phyloP scores from a whole-genome alignment of 2,329 filamentous ascomycete species.

The Colletotrichum zoysiae region DNA sequence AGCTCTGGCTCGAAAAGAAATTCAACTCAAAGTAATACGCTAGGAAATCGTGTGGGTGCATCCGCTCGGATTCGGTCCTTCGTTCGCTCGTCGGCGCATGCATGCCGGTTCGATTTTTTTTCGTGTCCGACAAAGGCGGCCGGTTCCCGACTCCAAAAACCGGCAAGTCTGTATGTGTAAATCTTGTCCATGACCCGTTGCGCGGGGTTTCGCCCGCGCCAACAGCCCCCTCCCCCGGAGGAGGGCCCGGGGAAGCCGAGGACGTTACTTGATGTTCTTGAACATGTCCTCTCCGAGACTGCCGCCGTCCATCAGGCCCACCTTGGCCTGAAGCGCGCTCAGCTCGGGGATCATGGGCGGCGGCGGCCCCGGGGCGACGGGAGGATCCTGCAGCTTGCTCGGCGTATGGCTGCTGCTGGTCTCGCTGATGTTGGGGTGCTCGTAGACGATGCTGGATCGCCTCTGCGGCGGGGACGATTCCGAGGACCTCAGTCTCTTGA shows the following conservation, averaged over 20 bases:
- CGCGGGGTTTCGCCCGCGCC: background rate
- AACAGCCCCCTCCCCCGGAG: background rate
- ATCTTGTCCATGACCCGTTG: slow-evolving; percentile 9
- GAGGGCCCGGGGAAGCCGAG: background rate
- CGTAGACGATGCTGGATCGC: slow-evolving; percentile 58
- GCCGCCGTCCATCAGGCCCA: slow-evolving; percentile 59
- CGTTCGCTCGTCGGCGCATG: slow-evolving; percentile 43
- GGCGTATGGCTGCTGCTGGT: slow-evolving; percentile 40
- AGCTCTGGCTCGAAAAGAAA: slow-evolving; percentile 44
- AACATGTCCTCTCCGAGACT: slow-evolving; percentile 67
- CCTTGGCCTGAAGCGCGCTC: slow-evolving; percentile 62
- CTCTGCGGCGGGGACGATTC: slow-evolving; percentile 52
- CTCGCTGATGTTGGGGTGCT: slow-evolving; percentile 48
- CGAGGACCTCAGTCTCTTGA: slow-evolving; percentile 64
- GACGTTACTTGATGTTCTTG: slow-evolving; percentile 67
- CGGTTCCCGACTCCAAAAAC: slow-evolving; percentile 36
- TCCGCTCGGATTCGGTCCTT: slow-evolving; percentile 43
- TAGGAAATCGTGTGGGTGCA: slow-evolving; percentile 43
- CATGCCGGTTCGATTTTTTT: slow-evolving; percentile 24
- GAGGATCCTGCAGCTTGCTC: slow-evolving; percentile 46
- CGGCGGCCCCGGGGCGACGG: slow-evolving; percentile 59
- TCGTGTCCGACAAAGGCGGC: slow-evolving; percentile 30
- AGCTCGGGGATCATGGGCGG: slow-evolving; percentile 73
- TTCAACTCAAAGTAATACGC: slow-evolving; percentile 44
- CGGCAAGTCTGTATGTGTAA: slow-evolving; percentile 25